Base-by-base conservation (phyloP, 768 basidiomycete genomes). In the Phaffia australis region DNA sequence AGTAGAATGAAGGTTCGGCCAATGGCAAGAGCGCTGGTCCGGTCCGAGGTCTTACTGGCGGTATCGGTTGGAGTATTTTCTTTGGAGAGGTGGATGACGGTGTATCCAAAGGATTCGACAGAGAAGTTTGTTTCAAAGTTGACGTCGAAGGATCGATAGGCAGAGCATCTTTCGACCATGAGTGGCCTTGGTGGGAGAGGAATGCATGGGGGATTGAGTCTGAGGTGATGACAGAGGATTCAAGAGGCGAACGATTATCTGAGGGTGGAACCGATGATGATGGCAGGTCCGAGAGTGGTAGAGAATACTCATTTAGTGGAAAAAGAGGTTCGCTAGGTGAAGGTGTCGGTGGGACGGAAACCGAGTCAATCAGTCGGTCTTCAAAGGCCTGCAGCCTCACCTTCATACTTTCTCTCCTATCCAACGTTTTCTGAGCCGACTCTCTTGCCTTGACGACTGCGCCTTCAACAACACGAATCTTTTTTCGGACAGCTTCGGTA, bases 1-100 rank as follows among this genome's bases (percentile, higher is more conserved):
- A 99, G 74, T 87, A 92, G 78, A 94, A 99, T 11, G 89, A 87
- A 14, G 89, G 87, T 19, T 88, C 87, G 25, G 21, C 56, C 30
- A 55, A 63, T 11, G 88, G 87, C 21, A 87, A 32, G 21, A 58
- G 88, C 2, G 35, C 35, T 42, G 89, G 88, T 1, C 87, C 88
- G 0, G 88, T 87, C 19, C 63, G 69, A 32, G 68, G 46, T 3
- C 52, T 42, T 42, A 11, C 49, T 15, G 68, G 67, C 3, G 65
- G 61, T 49, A 66, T 64, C 47, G 56, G 63, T 56, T 70, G 64
- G n/a, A 51, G 58, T 5, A 35, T 42, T 23, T 19, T 23, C 14
- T 27, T 42, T 54, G 30, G 58, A 42, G 25, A 35, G 19, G 27
- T 32, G n/a, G 56, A 55, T 21, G 35, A 30, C 7, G 18, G 25